These are phyloP conservation scores for Monosporozyma aquatica DNA, from an alignment of 805 yeast species.

Conservation along the genomic window DNA sequence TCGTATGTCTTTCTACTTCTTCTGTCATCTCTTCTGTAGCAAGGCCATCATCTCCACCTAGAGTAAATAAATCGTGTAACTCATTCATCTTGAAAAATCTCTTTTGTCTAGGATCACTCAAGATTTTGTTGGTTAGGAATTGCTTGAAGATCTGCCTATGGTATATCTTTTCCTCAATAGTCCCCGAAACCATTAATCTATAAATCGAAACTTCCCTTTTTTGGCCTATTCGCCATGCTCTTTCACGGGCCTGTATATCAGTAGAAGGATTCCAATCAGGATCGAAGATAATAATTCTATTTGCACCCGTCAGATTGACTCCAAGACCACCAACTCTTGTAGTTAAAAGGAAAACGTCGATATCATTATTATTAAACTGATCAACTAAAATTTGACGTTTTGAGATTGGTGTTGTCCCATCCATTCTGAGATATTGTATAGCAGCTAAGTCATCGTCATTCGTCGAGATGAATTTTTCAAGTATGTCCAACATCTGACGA, in stretches of 20 bases:
- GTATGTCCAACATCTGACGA: conserved; percentile 82
- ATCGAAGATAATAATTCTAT: conserved; percentile 85
- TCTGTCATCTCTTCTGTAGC: conserved; percentile 33
- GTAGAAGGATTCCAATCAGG: conserved; percentile 99
- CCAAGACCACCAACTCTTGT: conserved; percentile 97
- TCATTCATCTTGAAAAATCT: conserved; percentile 90
- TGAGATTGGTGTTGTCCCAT: conserved; percentile 80
- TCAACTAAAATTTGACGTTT: conserved; percentile 76
- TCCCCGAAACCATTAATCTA: conserved; percentile 85
- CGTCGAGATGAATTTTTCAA: conserved; percentile 54
- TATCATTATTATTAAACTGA: conserved; percentile 54
- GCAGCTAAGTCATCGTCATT: conserved; percentile 30
- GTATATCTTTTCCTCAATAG: conserved; percentile 93
- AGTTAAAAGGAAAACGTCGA: conserved; percentile 68
- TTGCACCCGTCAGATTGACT: conserved; percentile 89
- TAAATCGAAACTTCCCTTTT: conserved; percentile 86
- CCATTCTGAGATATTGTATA: conserved; percentile 72
- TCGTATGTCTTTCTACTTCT: conserved; percentile 53
- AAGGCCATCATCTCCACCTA: conserved; percentile 57
- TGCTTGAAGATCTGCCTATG: conserved; percentile 96
- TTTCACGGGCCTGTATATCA: conserved; percentile 90
- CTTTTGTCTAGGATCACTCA: conserved; percentile 91
- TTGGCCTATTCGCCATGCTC: conserved; percentile 97
- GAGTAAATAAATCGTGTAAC: conserved; percentile 75
- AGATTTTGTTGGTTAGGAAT: conserved; percentile 80